Conservation (phyloP, 2,329 filamentous ascomycete species). For the Talaromyces islandicus region DNA sequence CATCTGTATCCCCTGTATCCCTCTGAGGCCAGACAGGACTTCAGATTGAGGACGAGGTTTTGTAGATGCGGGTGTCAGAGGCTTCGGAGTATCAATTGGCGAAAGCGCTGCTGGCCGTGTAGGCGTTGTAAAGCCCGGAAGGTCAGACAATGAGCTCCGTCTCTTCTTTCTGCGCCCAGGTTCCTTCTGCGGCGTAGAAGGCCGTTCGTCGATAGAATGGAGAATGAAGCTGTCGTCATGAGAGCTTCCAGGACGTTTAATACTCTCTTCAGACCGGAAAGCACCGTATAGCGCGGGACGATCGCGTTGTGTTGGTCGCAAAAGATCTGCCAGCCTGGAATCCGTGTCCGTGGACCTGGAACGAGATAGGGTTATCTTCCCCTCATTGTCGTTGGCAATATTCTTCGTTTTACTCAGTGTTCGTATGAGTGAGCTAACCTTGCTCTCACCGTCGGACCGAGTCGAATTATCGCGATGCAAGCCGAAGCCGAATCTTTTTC, state of each 20-base stretch:
- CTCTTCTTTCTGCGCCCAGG: slow-evolving; percentile 63
- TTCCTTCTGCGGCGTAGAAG: slow-evolving; percentile 39
- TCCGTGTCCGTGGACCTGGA: slow-evolving; percentile 75
- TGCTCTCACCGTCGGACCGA: slow-evolving; percentile 62
- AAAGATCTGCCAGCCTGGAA: slow-evolving; percentile 37
- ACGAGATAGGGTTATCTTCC: slow-evolving; percentile 60
- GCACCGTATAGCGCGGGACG: slow-evolving; percentile 44
- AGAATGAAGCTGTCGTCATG: slow-evolving; percentile 47
- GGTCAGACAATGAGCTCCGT: slow-evolving; percentile 84
- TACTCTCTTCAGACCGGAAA: slow-evolving; percentile 43
- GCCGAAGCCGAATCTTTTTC: slow-evolving; percentile 77
- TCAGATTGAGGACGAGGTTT: slow-evolving; percentile 22
- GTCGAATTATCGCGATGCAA: slow-evolving; percentile 69
- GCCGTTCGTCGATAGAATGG: slow-evolving; percentile 45
- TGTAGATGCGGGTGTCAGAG: slow-evolving; percentile 25
- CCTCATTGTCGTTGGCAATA: slow-evolving; percentile 55
- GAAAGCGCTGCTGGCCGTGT: slow-evolving; percentile 44
- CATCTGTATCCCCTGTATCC: slow-evolving; percentile 4
- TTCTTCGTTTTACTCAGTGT: slow-evolving; percentile 77
- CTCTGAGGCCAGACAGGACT: slow-evolving; percentile 15
- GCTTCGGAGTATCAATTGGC: slow-evolving; percentile 29
- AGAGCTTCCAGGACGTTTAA: slow-evolving; percentile 38
- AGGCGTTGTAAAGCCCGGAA: slow-evolving; percentile 61
- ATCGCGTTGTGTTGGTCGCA: slow-evolving; percentile 52
- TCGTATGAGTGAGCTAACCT: slow-evolving; percentile 72